Base-by-base conservation (phyloP, 768 basidiomycete species). In the Hericium rajendrae region DNA sequence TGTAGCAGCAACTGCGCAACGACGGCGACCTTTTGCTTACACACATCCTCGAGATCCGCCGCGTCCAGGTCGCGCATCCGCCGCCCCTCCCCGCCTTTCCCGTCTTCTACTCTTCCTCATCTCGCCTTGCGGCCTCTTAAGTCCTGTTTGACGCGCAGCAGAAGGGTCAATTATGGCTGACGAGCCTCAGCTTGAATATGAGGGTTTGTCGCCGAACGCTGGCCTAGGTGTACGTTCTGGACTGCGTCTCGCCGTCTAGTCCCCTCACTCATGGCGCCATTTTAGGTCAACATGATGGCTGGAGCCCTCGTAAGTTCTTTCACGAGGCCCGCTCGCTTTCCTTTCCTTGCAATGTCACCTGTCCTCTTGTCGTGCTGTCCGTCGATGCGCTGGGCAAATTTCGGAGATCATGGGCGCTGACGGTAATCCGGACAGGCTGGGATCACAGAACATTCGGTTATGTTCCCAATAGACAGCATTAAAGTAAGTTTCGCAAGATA, bases 391-490 rank as follows among this genome's bases (percentile, higher is more conserved):
- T 11, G 38, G n/a, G 20, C 22, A 22, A 26, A 13, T n/a, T n/a
- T 37, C 20, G 43, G 54, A 11, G 54, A 43, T 16, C 6, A 39
- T 11, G 32, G 39, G 60, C 61, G 58, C 48, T 18, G 51, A 49
- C 18, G 48, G 26, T 46, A n/a, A 13, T 20, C 22, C 3, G 15
- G 28, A 8, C 69, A 95, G 94, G 97, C 97, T 65, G 97, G 97
- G 59, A 98, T 99, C 65, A 94, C 94, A 55, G 97, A 99, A 71
- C 97, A 99, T 74, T 90, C 94, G 32, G 93, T 97, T 69, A 98
- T 99, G 88, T 99, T 91, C 70, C 97, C 97, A 5, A 76, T 98
- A 61, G 97, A 99, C 74, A 95, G 92, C 67, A 97, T 99, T 70
- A 99, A 99, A 80, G 97, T 91, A 57, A 59, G 85, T 73, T 11